Evolutionary conservation across 768 basidiomycete genomes (phyloP), one percentile per base, ranked within the genome.

Genomic region (Artomyces pyxidatus): DNA sequence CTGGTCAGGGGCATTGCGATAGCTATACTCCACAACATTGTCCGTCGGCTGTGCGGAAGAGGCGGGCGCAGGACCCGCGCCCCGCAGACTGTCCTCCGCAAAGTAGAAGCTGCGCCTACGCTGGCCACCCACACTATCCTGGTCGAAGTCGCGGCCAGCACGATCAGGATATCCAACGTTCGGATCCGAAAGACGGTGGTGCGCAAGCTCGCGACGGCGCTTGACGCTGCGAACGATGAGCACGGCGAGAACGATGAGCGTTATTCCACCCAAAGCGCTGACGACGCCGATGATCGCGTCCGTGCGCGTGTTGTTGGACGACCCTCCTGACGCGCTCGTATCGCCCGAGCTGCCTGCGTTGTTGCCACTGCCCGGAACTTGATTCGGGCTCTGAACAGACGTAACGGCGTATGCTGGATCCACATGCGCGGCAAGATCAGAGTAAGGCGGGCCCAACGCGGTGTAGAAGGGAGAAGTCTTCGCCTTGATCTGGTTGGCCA

Each of bases 221-320:
- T 83, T 81, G 63, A 81, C 68, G 4, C 81, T 77, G 47, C 83
- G 77, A 61, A 78, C 82, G 37, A 80, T 73, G 58, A 94, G 83
- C 69, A 80, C 86, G 12, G 73, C 74, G 25, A 91, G 73, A 29
- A 87, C 80, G 35, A 88, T 58, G 37, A 91, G 61, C 0, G 88
- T 82, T 47, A 93, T 76, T 4, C 77, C 86, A 12, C 91, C 91
- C 19, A 95, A 75, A 2, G 85, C 81, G 32, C 77, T 80, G 54
- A 91, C 87, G 4, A 95, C 90, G 21, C 93, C 93, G 52, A 96
- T 93, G 61, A 95, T 92, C 23, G 88, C 88, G 56, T 93, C 81
- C 59, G 86, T 77, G 10, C 89, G 74, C 14, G 74, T 69, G 58
- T 76, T 78, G 47, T 68, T 67, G 17, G 59, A 52, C 19, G 53